Evolutionary conservation across 2,329 filamentous ascomycete species (phyloP).

Genomic region (Paracorniculantispora psalliotae): DNA sequence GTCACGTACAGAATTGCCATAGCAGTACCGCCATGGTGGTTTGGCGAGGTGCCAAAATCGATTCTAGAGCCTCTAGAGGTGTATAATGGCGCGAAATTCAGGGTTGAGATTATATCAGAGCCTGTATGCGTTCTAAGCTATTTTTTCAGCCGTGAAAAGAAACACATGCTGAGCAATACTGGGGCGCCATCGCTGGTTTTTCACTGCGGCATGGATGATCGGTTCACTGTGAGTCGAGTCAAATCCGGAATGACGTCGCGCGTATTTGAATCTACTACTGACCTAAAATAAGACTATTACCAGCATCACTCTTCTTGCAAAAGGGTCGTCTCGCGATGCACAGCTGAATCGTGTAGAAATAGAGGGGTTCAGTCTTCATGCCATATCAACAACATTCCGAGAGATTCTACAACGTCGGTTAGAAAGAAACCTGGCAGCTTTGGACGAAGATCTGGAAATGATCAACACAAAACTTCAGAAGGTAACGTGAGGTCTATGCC

Average conservation of each 20-base stretch:
- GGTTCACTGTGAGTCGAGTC: not conserved
- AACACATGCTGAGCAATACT: not conserved
- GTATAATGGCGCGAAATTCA: not conserved
- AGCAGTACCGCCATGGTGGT: not conserved
- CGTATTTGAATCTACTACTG: too few relatives aligned
- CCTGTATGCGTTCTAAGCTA: not conserved
- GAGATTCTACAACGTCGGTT: not conserved
- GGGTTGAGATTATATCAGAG: not conserved
- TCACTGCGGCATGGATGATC: not conserved
- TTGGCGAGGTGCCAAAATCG: not conserved
- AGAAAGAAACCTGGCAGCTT: not conserved
- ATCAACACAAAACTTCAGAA: not conserved
- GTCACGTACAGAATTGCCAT: not conserved
- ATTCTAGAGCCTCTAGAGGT: not conserved
- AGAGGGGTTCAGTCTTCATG: not conserved
- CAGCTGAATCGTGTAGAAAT: not conserved
- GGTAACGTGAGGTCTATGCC: not conserved
- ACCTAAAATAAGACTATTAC: not conserved
- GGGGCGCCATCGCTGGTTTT: not conserved
- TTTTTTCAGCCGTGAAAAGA: not conserved
- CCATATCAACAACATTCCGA: not conserved
- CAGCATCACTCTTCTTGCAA: not conserved
- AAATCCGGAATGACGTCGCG: too few relatives aligned
- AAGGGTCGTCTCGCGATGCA: not conserved
- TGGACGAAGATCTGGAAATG: not conserved